These are phyloP conservation scores for Lanzia echinophila DNA, from an alignment of 2,329 filamentous ascomycete genomes.

Conservation along the genomic window DNA sequence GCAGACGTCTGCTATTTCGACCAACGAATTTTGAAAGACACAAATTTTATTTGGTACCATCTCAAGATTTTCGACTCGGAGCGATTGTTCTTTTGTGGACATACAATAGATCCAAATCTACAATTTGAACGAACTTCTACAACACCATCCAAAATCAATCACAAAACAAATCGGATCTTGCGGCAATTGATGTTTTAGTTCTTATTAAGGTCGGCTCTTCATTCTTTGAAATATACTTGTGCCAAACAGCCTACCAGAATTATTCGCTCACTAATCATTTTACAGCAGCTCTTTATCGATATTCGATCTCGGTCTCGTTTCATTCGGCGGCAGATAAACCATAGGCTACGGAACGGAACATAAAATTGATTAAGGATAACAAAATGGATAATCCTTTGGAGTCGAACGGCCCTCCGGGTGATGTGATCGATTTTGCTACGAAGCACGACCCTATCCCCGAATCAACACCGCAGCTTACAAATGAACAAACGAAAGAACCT, in stretches of 20 bases:
- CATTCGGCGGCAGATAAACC: not conserved
- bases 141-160: no score
- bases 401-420: slow-evolving; percentile 12
- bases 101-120: no score
- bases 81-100: no score
- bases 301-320: not conserved
- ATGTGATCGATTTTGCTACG: slow-evolving; percentile 21
- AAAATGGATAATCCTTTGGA: slow-evolving; percentile 2
- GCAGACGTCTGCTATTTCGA: no score
- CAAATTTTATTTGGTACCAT: no score
- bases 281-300: not conserved
- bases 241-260: not conserved
- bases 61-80: no score
- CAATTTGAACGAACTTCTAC: no score
- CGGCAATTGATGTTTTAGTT: not conserved
- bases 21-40: no score
- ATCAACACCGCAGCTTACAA: slow-evolving; percentile 12
- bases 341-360: slow-evolving; percentile 4
- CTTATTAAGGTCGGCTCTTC: not conserved
- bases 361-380: not conserved
- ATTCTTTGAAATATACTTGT: not conserved
- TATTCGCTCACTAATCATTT: slow-evolving; percentile 6
- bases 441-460: not conserved
- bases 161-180: not conserved
- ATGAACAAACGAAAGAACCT: slow-evolving; percentile 13